phyloP scores from a whole-genome alignment of 2,329 filamentous ascomycete genomes.

The Colletotrichum tabaci region DNA sequence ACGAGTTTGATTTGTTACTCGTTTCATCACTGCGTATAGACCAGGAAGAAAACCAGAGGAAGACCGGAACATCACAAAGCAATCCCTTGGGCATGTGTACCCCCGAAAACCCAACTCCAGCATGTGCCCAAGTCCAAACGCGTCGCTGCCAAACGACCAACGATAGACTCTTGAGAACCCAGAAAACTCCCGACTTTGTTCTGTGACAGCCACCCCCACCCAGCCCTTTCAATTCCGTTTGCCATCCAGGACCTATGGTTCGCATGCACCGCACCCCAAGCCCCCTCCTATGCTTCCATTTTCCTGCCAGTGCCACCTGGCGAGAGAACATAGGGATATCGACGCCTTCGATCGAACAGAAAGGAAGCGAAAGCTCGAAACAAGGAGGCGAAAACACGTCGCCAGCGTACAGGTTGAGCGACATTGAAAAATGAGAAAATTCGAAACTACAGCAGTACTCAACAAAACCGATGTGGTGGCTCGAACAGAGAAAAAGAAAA shows the following conservation, averaged over 20 bases:
- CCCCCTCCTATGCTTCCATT: constrained; percentile 20
- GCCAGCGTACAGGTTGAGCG: constrained; percentile 27
- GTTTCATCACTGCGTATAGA: constrained; percentile 38
- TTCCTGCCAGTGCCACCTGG: constrained; percentile 42
- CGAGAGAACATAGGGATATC: constrained; percentile 42
- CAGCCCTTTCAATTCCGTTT: constrained; percentile 32
- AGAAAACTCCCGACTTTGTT: constrained; percentile 23
- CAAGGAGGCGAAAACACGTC: neutral
- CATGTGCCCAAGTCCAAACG: neutral
- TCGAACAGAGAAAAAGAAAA: neutral
- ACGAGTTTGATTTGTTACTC: constrained; percentile 15
- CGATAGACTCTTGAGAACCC: constrained; percentile 5
- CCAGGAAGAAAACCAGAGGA: neutral
- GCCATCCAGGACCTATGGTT: constrained; percentile 32
- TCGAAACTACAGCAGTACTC: neutral
- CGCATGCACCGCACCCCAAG: constrained; percentile 10
- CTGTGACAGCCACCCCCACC: constrained; percentile 10
- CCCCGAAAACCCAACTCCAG: constrained; percentile 34
- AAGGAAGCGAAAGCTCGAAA: neutral
- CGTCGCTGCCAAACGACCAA: constrained; percentile 23
- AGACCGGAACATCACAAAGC: constrained; percentile 7
- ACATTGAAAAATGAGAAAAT: neutral
- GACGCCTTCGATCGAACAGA: constrained; percentile 18
- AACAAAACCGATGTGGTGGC: constrained; percentile 9
- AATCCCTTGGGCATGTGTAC: constrained; percentile 19